Evolutionary conservation across 352 stramenopile species (phyloP).

Genomic region (Aphanomyces stellatus): DNA sequence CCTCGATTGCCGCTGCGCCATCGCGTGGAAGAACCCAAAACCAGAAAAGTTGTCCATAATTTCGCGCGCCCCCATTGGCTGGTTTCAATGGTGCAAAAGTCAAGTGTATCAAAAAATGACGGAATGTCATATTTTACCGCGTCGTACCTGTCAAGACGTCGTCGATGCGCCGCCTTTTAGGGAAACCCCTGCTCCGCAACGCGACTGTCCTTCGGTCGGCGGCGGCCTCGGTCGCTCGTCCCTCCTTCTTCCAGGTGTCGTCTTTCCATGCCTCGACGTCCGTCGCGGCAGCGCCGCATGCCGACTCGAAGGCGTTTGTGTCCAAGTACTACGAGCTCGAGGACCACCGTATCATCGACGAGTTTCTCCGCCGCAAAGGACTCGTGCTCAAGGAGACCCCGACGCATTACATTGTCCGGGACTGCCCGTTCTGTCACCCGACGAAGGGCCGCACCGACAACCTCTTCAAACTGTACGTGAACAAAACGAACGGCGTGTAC

Average conservation of each 20-base stretch:
- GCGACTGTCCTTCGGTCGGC: too few relatives aligned
- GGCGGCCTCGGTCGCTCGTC: not conserved
- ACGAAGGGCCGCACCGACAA: slow-evolving; percentile 78
- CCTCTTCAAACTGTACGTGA: slow-evolving; percentile 88
- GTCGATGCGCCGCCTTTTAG: not conserved
- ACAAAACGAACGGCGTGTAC: slow-evolving; percentile 80
- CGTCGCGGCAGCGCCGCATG: not conserved
- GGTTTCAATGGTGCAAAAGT: slow-evolving; percentile 8
- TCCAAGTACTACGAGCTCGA: slow-evolving; percentile 71
- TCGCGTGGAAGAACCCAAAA: too few relatives aligned
- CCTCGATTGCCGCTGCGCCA: too few relatives aligned
- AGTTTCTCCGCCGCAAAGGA: slow-evolving; percentile 68
- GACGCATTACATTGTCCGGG: slow-evolving; percentile 67
- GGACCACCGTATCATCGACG: slow-evolving; percentile 50
- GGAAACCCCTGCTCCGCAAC: not conserved
- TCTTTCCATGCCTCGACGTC: not conserved
- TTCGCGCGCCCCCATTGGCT: not conserved
- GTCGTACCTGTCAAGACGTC: too few relatives aligned
- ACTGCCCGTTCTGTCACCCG: slow-evolving; percentile 83
- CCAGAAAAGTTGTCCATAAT: too few relatives aligned
- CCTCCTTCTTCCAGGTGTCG: not conserved
- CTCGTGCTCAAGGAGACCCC: slow-evolving; percentile 56
- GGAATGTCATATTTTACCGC: too few relatives aligned
- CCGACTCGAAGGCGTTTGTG: slow-evolving; percentile 37
- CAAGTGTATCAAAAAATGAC: not conserved